phyloP scores from a whole-genome alignment of 352 stramenopile species.

The Heterotrichella gracilis region DNA sequence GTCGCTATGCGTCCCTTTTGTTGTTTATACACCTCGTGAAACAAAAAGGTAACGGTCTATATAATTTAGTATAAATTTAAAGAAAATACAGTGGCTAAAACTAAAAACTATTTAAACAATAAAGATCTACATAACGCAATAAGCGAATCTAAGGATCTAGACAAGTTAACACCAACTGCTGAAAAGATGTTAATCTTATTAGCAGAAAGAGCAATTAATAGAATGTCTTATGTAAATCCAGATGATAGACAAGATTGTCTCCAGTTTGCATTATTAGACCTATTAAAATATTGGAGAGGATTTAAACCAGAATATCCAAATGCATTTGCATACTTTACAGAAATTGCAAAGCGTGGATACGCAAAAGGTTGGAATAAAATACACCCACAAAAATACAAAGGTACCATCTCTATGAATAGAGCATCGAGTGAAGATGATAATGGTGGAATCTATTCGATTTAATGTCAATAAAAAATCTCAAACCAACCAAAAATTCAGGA shows the following conservation, averaged over 20 bases:
- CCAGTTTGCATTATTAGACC: constrained; percentile 11
- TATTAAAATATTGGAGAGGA: neutral
- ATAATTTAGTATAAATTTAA: too few species aligned
- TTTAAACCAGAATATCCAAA: neutral
- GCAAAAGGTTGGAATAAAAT: constrained; percentile 9
- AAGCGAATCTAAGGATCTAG: constrained; percentile 2
- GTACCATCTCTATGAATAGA: neutral
- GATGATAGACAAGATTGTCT: neutral
- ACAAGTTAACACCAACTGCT: constrained; percentile 8
- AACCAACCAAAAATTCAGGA: constrained; percentile 5
- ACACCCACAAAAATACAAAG: neutral
- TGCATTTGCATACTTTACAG: constrained; percentile 12
- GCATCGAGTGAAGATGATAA: neutral
- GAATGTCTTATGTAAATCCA: neutral
- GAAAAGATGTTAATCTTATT: constrained; percentile 6
- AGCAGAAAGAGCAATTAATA: constrained; percentile 11
- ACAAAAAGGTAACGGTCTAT: too few species aligned
- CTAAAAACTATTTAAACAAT: constrained; percentile 12
- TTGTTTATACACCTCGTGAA: too few species aligned
- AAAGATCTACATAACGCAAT: constrained; percentile 10
- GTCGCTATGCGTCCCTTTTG: too few species aligned
- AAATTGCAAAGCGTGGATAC: neutral
- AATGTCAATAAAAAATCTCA: constrained; percentile 7
- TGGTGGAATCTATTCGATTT: constrained; percentile 8
- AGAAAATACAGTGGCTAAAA: too few species aligned